Evolutionary conservation across 148 eudicot species (phyloP).

Genomic region (Rhododendron molle): DNA sequence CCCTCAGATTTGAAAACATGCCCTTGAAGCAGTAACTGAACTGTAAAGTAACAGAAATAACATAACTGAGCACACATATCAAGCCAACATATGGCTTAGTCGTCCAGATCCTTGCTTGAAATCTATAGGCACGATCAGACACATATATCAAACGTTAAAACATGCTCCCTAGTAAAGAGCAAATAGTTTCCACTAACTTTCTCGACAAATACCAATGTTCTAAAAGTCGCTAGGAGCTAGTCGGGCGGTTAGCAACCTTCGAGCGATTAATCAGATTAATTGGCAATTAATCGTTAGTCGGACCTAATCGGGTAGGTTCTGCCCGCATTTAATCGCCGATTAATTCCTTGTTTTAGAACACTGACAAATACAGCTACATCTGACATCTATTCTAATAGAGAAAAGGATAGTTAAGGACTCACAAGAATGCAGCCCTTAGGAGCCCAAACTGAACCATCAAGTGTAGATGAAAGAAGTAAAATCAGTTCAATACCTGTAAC

Average conservation of each 20-base stretch:
- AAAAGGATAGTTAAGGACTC: neutral
- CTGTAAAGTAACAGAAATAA: neutral
- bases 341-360: no score
- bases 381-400: neutral
- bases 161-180: neutral
- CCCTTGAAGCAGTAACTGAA: neutral
- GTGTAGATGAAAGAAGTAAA: neutral
- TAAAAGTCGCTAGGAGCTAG: no score
- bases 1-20: neutral
- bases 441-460: neutral
- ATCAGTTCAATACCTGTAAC: constrained; percentile 50
- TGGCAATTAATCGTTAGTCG: no score
- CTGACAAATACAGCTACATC: neutral
- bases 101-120: neutral
- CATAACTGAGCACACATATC: neutral
- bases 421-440: neutral
- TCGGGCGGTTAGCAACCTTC: no score
- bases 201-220: neutral
- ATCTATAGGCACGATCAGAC: neutral
- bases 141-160: neutral
- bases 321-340: no score
- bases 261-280: no score
- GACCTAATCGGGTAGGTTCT: no score
- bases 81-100: neutral
- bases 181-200: neutral